Conservation (phyloP, 73 alveolate species). For the Paramecium octaurelia region DNA sequence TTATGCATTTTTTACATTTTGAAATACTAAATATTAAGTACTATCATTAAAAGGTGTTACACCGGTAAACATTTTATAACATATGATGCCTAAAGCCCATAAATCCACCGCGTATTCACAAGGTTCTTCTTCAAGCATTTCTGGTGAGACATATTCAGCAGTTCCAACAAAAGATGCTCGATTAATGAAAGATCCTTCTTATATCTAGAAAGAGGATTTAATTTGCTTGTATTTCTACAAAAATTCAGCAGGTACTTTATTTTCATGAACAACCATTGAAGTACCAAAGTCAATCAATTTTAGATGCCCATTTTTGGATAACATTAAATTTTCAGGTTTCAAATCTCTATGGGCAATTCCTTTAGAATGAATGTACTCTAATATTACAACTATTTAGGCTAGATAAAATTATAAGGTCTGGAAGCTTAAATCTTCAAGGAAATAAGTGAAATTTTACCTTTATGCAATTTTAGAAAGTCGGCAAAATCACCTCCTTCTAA, state of each 20-base stretch:
- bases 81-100: constrained; percentile 64
- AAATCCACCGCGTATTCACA: constrained; percentile 48
- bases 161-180: constrained; percentile 55
- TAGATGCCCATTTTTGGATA: constrained; percentile 46
- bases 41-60: constrained; percentile 61
- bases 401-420: constrained; percentile 64
- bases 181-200: not conserved
- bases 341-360: constrained; percentile 77
- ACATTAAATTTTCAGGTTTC: constrained; percentile 65
- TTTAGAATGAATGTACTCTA: constrained; percentile 68
- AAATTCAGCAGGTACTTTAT: constrained; percentile 28
- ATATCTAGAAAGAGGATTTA: not conserved
- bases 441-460: not conserved
- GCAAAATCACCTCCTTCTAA: constrained; percentile 75
- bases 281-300: constrained; percentile 63
- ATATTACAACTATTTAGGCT: constrained; percentile 66
- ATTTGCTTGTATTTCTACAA: constrained; percentile 28
- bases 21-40: constrained; percentile 38
- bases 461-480: constrained; percentile 51
- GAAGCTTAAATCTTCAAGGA: constrained; percentile 24
- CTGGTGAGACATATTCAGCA: constrained; percentile 69
- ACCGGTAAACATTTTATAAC: constrained; percentile 64
- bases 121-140: constrained; percentile 54
- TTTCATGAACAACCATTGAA: not conserved
- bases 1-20: constrained; percentile 35